Conservation (phyloP, 345 rosid species). For the Fremontodendron californicum region DNA sequence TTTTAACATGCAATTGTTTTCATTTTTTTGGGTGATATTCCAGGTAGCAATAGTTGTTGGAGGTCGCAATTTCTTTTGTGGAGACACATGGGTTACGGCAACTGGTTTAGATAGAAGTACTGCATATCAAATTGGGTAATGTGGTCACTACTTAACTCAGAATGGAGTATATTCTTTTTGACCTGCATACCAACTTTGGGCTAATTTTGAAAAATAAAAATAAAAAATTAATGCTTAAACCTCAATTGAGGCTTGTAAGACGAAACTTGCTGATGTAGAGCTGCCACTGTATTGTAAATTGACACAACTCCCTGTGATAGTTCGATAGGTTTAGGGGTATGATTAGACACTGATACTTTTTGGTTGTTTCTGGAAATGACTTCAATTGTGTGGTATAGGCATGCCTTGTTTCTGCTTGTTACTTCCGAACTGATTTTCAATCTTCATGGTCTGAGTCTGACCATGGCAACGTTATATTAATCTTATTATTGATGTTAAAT, state of each 20-base stretch:
- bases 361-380: background rate
- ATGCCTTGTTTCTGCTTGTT: background rate
- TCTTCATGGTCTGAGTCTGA: background rate
- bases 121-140: constrained; percentile 82
- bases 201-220: background rate
- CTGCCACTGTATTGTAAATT: background rate
- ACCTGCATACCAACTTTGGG: background rate
- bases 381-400: background rate
- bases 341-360: background rate
- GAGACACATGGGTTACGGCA: constrained; percentile 75
- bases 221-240: background rate
- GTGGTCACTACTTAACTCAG: constrained; percentile 6
- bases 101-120: constrained; percentile 77
- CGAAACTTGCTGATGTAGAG: background rate
- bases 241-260: background rate
- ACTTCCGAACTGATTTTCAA: background rate
- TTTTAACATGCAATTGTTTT: background rate
- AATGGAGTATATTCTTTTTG: background rate
- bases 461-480: background rate
- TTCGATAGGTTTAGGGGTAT: background rate
- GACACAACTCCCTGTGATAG: background rate
- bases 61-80: constrained; percentile 79
- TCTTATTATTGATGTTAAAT: background rate
- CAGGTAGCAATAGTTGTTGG: constrained; percentile 94
- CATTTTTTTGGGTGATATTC: background rate